phyloP scores from a whole-genome alignment of 768 basidiomycete genomes.

The Podaxis sp. region DNA sequence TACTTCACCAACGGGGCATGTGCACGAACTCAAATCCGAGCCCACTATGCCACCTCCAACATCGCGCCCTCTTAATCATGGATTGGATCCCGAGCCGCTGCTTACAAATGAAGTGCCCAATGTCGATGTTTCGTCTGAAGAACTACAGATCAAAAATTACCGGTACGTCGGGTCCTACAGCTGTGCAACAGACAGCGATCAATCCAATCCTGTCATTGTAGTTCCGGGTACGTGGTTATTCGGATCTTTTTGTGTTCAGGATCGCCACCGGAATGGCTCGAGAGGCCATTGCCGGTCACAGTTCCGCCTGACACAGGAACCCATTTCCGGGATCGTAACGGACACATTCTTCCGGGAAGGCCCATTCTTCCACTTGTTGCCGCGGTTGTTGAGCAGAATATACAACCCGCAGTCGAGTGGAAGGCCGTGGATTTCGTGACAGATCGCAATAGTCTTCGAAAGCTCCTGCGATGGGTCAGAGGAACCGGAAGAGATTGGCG shows the following conservation, averaged over 20 bases:
- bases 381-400: constrained; percentile 50
- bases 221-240: constrained; percentile 38
- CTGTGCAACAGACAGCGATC: constrained; percentile 38
- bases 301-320: constrained; percentile 55
- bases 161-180: constrained; percentile 55
- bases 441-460: constrained; percentile 66
- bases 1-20: neutral
- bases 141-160: constrained; percentile 35
- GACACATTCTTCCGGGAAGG: constrained; percentile 35
- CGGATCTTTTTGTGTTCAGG: constrained; percentile 34
- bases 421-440: constrained; percentile 48
- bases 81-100: constrained; percentile 12
- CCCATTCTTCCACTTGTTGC: constrained; percentile 55
- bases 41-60: neutral
- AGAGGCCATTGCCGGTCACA: constrained; percentile 45
- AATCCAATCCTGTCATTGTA: constrained; percentile 46
- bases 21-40: neutral
- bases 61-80: constrained; percentile 9
- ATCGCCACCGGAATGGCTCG: constrained; percentile 58
- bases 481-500: constrained; percentile 50
- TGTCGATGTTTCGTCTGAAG: constrained; percentile 20
- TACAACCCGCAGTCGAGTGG: constrained; percentile 37
- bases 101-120: constrained; percentile 27
- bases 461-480: constrained; percentile 55
- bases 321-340: constrained; percentile 61